phyloP scores from a whole-genome alignment of 495 filamentous ascomycete species.

The Penicillium canariense region DNA sequence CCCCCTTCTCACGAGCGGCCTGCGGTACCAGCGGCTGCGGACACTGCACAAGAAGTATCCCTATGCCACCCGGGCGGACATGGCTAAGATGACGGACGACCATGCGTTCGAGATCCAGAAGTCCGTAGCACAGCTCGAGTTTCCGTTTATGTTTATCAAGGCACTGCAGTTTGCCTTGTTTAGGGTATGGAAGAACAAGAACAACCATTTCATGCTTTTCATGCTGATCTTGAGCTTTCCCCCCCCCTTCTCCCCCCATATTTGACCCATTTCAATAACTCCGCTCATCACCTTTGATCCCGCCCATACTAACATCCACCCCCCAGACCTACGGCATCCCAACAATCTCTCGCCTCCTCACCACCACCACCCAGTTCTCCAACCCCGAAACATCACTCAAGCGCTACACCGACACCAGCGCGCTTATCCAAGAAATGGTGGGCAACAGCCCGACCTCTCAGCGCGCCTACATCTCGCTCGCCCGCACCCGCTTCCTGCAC shows the following conservation, averaged over 20 bases:
- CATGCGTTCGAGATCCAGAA: constrained; percentile 58
- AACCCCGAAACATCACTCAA: constrained; percentile 51
- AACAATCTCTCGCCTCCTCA: constrained; percentile 56
- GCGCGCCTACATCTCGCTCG: constrained; percentile 50
- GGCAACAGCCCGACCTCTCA: constrained; percentile 45
- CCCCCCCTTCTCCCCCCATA: too few species aligned
- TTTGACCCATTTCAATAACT: neutral
- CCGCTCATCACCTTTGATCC: too few species aligned
- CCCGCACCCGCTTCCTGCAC: constrained; percentile 68
- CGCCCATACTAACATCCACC: neutral
- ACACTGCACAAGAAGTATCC: constrained; percentile 45
- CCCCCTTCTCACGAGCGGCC: constrained; percentile 29
- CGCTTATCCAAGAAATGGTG: constrained; percentile 57
- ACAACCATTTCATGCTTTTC: neutral
- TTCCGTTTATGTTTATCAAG: constrained; percentile 55
- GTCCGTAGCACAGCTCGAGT: constrained; percentile 49
- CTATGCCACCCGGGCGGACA: constrained; percentile 53
- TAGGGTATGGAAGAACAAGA: constrained; percentile 36
- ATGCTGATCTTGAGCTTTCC: too few species aligned
- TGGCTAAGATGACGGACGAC: constrained; percentile 60
- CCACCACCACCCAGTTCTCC: constrained; percentile 58
- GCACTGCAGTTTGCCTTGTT: constrained; percentile 65
- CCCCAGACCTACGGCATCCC: constrained; percentile 66
- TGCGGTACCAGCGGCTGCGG: constrained; percentile 51
- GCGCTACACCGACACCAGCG: constrained; percentile 62